A percentile compares a stretch with the other conserved stretches of the same genome.
phyloP scores from a whole-genome alignment of 1,284 basidiomycete species.

The Termitomyces sp. region DNA sequence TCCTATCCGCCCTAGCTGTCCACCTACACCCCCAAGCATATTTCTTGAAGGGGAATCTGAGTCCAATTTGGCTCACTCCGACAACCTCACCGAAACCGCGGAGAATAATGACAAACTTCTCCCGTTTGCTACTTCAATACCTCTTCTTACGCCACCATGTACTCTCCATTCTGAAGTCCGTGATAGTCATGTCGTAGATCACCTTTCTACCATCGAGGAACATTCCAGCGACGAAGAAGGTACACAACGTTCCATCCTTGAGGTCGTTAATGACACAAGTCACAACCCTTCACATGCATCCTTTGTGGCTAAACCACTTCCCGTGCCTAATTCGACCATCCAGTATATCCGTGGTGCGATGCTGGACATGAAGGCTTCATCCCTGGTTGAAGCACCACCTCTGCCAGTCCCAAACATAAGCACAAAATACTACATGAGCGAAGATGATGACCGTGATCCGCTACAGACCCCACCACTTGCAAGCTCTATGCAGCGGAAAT shows the following conservation, averaged over 20 bases:
- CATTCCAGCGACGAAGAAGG: constrained; percentile 25
- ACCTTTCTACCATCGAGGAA: constrained; percentile 31
- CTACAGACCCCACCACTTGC: constrained; percentile 16
- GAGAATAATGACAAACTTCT: constrained; percentile 21
- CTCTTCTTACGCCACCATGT: constrained; percentile 30
- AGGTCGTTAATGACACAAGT: neutral
- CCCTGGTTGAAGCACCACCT: constrained; percentile 6
- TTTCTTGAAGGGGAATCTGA: constrained; percentile 23
- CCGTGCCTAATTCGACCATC: constrained; percentile 18
- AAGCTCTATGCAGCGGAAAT: constrained; percentile 7
- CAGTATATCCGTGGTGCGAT: constrained; percentile 3
- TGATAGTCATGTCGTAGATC: constrained; percentile 17
- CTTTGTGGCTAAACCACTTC: constrained; percentile 15
- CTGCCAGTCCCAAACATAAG: constrained; percentile 16
- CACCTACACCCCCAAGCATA: constrained; percentile 22
- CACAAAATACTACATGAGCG: constrained; percentile 6
- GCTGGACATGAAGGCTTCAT: neutral
- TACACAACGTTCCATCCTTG: constrained; percentile 1
- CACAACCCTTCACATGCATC: constrained; percentile 11
- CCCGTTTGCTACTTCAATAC: constrained; percentile 21
- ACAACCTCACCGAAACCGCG: constrained; percentile 22
- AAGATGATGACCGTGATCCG: constrained; percentile 16
- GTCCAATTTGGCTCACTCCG: constrained; percentile 19
- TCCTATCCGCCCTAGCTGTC: constrained; percentile 16
- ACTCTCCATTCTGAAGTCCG: constrained; percentile 17